Base-by-base conservation (phyloP, 129 eudicot species). In the Mikania micrantha region DNA sequence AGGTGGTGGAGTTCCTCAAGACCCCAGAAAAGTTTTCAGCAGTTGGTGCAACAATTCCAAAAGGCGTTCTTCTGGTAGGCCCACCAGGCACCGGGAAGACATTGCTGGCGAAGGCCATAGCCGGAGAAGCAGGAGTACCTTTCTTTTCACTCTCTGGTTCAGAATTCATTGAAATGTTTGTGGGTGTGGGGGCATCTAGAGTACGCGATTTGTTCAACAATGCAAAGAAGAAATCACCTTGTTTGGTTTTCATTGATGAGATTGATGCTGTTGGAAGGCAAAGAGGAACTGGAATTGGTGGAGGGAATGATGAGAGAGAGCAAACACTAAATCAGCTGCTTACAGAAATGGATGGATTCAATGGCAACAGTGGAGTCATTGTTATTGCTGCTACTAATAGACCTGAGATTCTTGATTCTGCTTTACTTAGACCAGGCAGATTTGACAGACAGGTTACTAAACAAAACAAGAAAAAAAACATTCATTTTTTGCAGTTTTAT, bases 1-100 rank as follows among this genome's bases (percentile, higher is more conserved):
- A 90, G 36, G 77, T 90, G 7, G 95, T 90, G 0, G 95, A 90
- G 77, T 90, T 90, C 74, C 78, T 90, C 36, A 80, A 76, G 67
- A 86, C 81, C 52, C 89, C 91, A 9, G 85, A 87, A 9, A 90
- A 87, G 69, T 90, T 87, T 76, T 74, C 87, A 11, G 79, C 88
- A 32, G 82, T 90, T 24, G 95, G 97, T 2, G 95, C 97, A 40
- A 84, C 58, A 65, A 87, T 90, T 67, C 97, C 89, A 0, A 90
- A 90, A 65, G 95, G 97, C 9, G 83, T 84, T 1, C 95, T 90
- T 13, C 66, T 90, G n/a, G 84, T 82, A 17, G 97, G 97, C 9
- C 97, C 95, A 34, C 91, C 97, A 5, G 97, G 97, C 4, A 90
- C 95, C 0, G 97, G 97, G 31, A 90, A 90, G 77, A 90, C 97